These are phyloP conservation scores for Trametes polyzona DNA, from an alignment of 1,284 basidiomycete species.

Conservation along the genomic window DNA sequence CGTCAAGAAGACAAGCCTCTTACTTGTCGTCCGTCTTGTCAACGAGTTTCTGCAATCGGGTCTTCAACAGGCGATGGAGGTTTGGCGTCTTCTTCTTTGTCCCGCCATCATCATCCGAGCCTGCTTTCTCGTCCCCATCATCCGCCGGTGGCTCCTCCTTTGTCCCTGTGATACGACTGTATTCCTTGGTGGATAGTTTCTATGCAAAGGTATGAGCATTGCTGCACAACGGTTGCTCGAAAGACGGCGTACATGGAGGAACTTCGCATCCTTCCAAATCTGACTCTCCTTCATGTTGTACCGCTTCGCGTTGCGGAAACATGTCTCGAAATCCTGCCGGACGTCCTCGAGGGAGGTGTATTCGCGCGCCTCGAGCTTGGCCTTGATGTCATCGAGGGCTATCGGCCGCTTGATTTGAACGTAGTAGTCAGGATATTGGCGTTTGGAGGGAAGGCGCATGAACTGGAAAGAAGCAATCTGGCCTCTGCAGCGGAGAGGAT, in stretches of 20 bases:
- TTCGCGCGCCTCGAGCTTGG: conserved; percentile 62
- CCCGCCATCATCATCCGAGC: conserved; percentile 45
- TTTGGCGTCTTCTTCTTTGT: conserved; percentile 64
- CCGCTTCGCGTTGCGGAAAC: conserved; percentile 88
- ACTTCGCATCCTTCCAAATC: conserved; percentile 85
- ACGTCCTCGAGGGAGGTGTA: conserved; percentile 77
- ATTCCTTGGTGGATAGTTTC: conserved; percentile 73
- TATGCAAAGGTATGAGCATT: conserved; percentile 30
- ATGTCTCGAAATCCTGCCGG: conserved; percentile 81
- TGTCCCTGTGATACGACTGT: conserved; percentile 55
- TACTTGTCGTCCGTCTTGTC: conserved; percentile 70
- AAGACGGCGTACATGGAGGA: conserved; percentile 51
- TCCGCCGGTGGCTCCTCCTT: conserved; percentile 42
- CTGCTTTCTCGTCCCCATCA: conserved; percentile 35
- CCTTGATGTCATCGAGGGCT: conserved; percentile 86
- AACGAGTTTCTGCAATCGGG: conserved; percentile 69
- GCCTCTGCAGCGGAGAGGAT: conserved; percentile 48
- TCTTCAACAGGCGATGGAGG: conserved; percentile 63
- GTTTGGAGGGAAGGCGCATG: conserved; percentile 75
- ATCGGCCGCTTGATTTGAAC: conserved; percentile 77
- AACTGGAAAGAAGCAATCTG: conserved; percentile 75
- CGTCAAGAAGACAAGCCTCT: conserved; percentile 29
- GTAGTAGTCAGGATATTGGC: conserved; percentile 92
- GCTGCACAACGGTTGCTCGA: neutral
- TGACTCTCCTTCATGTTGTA: conserved; percentile 89